Percentiles rank a stretch among this genome's conserved stretches.
Evolutionary conservation across 2,329 filamentous ascomycete species (phyloP).

Genomic region (Chaetomium strumarium): DNA sequence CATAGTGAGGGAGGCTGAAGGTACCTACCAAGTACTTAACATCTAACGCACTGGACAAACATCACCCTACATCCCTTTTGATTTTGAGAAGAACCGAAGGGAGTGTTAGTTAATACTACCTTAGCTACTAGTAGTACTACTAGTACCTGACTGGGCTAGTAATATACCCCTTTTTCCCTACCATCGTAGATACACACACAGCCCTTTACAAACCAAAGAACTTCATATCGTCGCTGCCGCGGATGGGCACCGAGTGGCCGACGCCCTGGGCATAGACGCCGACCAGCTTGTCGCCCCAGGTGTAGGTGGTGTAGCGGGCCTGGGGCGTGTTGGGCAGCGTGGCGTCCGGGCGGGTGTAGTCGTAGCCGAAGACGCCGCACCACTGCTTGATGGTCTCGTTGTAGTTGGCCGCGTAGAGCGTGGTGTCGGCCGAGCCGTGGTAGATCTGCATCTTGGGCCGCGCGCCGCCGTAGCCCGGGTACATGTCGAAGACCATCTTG

Average conservation of each 20-base stretch:
- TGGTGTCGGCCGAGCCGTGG: conserved; percentile 48
- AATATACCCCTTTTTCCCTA: no score
- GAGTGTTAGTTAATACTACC: no score
- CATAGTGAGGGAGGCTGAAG: no score
- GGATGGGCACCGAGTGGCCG: conserved; percentile 28
- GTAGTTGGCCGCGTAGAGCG: conserved; percentile 46
- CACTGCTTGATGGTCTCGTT: conserved; percentile 51
- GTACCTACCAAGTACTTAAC: no score
- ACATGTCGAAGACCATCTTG: conserved; percentile 38
- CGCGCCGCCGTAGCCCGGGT: conserved; percentile 44
- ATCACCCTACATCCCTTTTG: no score
- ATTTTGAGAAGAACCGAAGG: no score
- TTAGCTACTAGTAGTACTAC: no score
- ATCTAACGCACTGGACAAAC: no score
- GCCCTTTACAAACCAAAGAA: conserved; percentile 24
- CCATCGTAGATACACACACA: no score
- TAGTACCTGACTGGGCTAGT: no score
- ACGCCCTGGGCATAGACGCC: conserved; percentile 28
- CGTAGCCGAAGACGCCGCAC: conserved; percentile 43
- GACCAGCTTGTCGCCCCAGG: conserved; percentile 25
- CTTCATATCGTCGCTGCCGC: conserved; percentile 25
- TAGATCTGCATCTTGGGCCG: conserved; percentile 53
- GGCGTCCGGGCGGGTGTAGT: conserved; percentile 23
- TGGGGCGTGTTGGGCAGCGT: conserved; percentile 26
- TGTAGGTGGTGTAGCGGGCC: conserved; percentile 24